Conservation (phyloP, 495 filamentous ascomycete species). For the Parathielavia appendiculata region DNA sequence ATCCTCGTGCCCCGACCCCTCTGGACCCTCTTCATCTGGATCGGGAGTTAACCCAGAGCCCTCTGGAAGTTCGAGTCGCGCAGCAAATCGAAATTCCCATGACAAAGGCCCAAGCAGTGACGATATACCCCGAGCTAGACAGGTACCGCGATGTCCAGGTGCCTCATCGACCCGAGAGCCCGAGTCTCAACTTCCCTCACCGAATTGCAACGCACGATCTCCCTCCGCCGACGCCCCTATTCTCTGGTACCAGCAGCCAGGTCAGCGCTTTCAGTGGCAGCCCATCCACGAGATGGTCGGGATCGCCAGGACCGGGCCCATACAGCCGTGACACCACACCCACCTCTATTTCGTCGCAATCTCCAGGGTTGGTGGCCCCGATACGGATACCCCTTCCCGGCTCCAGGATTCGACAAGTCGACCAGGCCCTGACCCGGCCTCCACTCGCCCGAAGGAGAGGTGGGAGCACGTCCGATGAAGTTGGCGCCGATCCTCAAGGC, state of each 20-base stretch:
- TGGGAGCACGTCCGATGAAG: conserved; percentile 50
- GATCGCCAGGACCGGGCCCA: conserved; percentile 70
- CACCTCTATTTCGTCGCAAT: conserved; percentile 95
- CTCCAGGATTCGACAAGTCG: conserved; percentile 53
- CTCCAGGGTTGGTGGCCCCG: conserved; percentile 64
- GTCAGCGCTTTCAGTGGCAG: conserved; percentile 63
- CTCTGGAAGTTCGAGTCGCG: conserved; percentile 34
- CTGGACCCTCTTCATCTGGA: conserved; percentile 34
- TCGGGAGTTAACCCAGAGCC: conserved; percentile 37
- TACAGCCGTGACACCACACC: conserved; percentile 92
- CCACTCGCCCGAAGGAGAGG: conserved; percentile 59
- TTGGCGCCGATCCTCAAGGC: conserved; percentile 48
- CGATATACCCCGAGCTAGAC: conserved; percentile 51
- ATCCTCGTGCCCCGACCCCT: conserved; percentile 31
- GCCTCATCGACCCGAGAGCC: conserved; percentile 25
- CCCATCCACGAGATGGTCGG: conserved; percentile 90
- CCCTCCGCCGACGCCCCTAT: conserved; percentile 60
- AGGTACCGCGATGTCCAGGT: conserved; percentile 43
- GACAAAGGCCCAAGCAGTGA: conserved; percentile 31
- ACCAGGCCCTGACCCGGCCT: conserved; percentile 58
- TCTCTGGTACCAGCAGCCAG: conserved; percentile 50
- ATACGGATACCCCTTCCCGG: conserved; percentile 50
- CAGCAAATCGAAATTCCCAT: conserved; percentile 34
- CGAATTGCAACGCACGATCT: conserved; percentile 54
- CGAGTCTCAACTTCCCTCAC: conserved; percentile 38